These are phyloP conservation scores for Candida vaughaniae DNA, from an alignment of 805 yeast genomes.

Conservation along the genomic window DNA sequence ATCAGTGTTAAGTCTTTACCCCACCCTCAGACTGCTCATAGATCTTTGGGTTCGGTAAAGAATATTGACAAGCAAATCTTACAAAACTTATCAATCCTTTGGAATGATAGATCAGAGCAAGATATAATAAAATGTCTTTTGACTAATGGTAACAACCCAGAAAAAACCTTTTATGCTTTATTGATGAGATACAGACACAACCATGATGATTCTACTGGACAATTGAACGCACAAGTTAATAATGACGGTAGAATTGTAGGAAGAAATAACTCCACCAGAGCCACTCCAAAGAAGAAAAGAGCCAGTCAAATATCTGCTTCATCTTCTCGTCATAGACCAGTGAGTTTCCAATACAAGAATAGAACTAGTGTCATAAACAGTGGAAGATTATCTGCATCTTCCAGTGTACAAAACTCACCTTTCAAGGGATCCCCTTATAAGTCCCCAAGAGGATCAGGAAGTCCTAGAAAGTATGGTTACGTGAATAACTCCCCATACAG, in stretches of 20 bases:
- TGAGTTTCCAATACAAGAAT: constrained; percentile 40
- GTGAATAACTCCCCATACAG: constrained; percentile 8
- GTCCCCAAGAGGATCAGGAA: constrained; percentile 11
- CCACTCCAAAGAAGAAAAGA: constrained; percentile 27
- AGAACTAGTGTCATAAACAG: constrained; percentile 17
- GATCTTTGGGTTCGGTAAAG: constrained; percentile 46
- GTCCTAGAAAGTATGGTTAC: constrained; percentile 15
- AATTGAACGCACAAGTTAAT: constrained; percentile 12
- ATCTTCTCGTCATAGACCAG: constrained; percentile 33
- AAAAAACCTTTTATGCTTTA: constrained; percentile 47
- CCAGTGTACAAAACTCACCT: constrained; percentile 36
- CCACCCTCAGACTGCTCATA: constrained; percentile 53
- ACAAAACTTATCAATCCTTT: constrained; percentile 53
- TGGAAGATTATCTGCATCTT: constrained; percentile 27
- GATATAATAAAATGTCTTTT: constrained; percentile 39
- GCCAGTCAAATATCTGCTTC: constrained; percentile 35
- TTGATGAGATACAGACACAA: constrained; percentile 44
- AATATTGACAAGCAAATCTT: constrained; percentile 54
- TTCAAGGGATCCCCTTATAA: constrained; percentile 20
- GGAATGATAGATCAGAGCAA: constrained; percentile 52
- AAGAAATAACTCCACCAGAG: constrained; percentile 19
- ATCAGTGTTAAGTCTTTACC: constrained; percentile 49
- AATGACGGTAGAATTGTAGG: constrained; percentile 10
- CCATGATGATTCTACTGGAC: constrained; percentile 25
- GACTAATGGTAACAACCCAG: constrained; percentile 41